These are phyloP conservation scores for Phialophora expanda DNA, from an alignment of 2,329 filamentous ascomycete genomes.

Conservation along the genomic window DNA sequence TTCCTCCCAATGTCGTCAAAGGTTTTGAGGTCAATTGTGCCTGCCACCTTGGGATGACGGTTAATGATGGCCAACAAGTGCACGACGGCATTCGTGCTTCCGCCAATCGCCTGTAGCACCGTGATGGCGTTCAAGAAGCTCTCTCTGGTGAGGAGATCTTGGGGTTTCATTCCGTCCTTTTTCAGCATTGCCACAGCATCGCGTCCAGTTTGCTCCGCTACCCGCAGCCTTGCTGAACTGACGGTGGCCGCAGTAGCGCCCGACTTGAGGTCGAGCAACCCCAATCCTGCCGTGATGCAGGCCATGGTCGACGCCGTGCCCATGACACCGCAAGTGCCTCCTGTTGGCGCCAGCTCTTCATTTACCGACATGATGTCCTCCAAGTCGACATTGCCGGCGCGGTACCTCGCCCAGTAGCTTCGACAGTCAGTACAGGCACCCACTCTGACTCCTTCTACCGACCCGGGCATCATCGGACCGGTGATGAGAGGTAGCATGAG, in stretches of 20 bases:
- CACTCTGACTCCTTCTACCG: conserved; percentile 62
- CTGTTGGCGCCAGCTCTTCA: conserved; percentile 72
- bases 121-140: conserved; percentile 64
- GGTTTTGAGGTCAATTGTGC: conserved; percentile 53
- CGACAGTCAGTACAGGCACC: conserved; percentile 77
- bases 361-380: conserved; percentile 74
- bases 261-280: conserved; percentile 57
- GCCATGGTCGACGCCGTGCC: conserved; percentile 64
- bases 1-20: conserved; percentile 56
- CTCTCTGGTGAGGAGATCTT: conserved; percentile 61
- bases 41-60: conserved; percentile 55
- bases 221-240: conserved; percentile 56
- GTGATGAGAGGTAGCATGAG: conserved; percentile 71
- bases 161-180: conserved; percentile 51
- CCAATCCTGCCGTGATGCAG: conserved; percentile 58
- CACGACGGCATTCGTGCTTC: conserved; percentile 63
- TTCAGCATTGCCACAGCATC: conserved; percentile 57
- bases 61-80: conserved; percentile 63
- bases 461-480: conserved; percentile 77
- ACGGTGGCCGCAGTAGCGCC: conserved; percentile 61
- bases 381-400: conserved; percentile 69
- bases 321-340: conserved; percentile 63
- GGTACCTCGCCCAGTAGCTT: conserved; percentile 73
- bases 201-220: conserved; percentile 61
- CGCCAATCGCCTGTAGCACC: conserved; percentile 61